phyloP scores from a whole-genome alignment of 2,329 filamentous ascomycete species.

The Chalaropsis thielavioides region DNA sequence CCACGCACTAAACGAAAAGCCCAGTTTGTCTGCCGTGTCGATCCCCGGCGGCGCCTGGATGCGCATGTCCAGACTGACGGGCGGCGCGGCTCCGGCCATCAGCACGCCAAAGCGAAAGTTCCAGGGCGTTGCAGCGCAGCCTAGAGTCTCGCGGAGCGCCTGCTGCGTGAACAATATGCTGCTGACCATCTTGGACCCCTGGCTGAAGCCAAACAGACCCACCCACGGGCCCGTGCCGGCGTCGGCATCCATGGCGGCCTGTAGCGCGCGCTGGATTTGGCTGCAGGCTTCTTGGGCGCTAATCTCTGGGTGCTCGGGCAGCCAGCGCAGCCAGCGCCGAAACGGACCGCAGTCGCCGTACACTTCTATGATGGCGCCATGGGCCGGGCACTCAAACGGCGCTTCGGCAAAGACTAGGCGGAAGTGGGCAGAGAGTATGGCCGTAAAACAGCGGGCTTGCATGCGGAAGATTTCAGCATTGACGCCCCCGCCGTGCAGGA shows the following conservation, averaged over 20 bases:
- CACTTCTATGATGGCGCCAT: constrained; percentile 47
- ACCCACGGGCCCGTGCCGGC: constrained; percentile 44
- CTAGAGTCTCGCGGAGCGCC: constrained; percentile 30
- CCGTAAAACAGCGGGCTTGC: constrained; percentile 45
- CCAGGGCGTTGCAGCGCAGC: constrained; percentile 21
- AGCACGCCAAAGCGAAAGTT: constrained; percentile 47
- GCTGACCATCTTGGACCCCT: constrained; percentile 48
- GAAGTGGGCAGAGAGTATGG: constrained; percentile 40
- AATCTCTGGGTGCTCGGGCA: constrained; percentile 39
- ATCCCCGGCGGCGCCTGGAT: constrained; percentile 20
- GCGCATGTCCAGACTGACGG: constrained; percentile 36
- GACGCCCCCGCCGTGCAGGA: constrained; percentile 66
- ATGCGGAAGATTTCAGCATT: constrained; percentile 54
- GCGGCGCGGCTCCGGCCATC: constrained; percentile 45
- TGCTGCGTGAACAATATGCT: constrained; percentile 50
- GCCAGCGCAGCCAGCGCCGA: constrained; percentile 46
- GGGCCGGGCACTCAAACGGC: constrained; percentile 47
- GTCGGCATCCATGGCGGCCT: constrained; percentile 37
- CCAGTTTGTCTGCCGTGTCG: constrained; percentile 22
- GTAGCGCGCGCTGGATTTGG: constrained; percentile 29
- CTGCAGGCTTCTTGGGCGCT: constrained; percentile 31
- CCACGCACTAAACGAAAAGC: constrained; percentile 30
- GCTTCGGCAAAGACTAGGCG: constrained; percentile 60
- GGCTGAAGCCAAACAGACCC: constrained; percentile 50
- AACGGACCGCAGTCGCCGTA: constrained; percentile 56